These are phyloP conservation scores for Aspergillus aculeatus DNA, from an alignment of 2,329 filamentous ascomycete genomes.

Conservation along the genomic window DNA sequence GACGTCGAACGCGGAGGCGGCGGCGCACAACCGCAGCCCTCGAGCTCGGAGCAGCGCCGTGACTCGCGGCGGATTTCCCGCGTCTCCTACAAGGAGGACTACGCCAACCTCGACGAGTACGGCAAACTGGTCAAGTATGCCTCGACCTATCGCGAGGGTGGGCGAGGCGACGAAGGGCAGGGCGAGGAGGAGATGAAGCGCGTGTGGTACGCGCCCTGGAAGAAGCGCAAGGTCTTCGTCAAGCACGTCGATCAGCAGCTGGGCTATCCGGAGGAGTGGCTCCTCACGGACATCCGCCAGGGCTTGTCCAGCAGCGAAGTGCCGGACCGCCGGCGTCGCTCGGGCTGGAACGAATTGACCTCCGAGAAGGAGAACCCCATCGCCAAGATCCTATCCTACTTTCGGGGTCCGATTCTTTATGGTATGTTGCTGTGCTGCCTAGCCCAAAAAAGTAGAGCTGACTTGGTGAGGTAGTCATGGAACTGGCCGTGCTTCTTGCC, in stretches of 20 bases:
- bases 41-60: conserved; percentile 20
- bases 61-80: conserved; percentile 35
- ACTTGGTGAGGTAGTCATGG: conserved; percentile 56
- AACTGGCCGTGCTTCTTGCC: conserved; percentile 70
- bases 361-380: conserved; percentile 76
- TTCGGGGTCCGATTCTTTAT: conserved; percentile 73
- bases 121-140: conserved; percentile 66
- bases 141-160: conserved; percentile 61
- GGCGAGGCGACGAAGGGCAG: conserved; percentile 42
- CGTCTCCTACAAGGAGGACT: conserved; percentile 35
- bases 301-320: conserved; percentile 62
- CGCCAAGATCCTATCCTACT: conserved; percentile 71
- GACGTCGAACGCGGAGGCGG: conserved; percentile 18
- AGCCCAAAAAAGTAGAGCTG: conserved; percentile 8
- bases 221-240: conserved; percentile 35
- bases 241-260: conserved; percentile 24
- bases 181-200: conserved; percentile 48
- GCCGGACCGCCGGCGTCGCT: conserved; percentile 60
- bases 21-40: conserved; percentile 22
- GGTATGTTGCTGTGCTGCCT: conserved; percentile 50
- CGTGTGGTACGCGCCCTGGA: conserved; percentile 62
- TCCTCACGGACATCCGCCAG: conserved; percentile 65
- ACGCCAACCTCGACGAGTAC: conserved; percentile 57
- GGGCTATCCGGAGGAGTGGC: conserved; percentile 61
- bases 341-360: conserved; percentile 71